Conservation (phyloP, 805 yeast species). For the Metschnikowia vanudenii region DNA sequence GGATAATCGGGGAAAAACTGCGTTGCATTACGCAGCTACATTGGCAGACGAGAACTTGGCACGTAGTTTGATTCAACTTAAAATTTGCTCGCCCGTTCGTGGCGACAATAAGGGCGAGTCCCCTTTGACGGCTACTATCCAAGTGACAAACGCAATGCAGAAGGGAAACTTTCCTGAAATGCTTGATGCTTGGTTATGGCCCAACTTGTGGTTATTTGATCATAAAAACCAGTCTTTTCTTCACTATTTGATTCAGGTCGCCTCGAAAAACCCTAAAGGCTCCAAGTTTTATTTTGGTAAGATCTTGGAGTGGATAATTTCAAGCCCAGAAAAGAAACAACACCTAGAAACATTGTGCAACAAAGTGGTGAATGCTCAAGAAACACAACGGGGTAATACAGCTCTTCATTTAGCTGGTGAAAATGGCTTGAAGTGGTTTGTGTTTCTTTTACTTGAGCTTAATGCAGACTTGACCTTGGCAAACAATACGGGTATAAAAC, state of each 20-base stretch:
- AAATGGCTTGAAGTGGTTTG: slow-evolving; percentile 37
- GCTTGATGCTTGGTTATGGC: slow-evolving; percentile 65
- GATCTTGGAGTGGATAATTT: slow-evolving; percentile 34
- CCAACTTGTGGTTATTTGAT: slow-evolving; percentile 48
- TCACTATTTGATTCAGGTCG: slow-evolving; percentile 73
- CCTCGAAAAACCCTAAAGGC: slow-evolving; percentile 32
- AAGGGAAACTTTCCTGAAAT: slow-evolving; percentile 69
- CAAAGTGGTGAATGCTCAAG: slow-evolving; percentile 34
- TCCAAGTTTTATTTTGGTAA: slow-evolving; percentile 35
- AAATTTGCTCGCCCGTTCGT: slow-evolving; percentile 38
- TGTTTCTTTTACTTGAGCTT: slow-evolving; percentile 33
- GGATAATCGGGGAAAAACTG: slow-evolving; percentile 41
- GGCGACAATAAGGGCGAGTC: slow-evolving; percentile 41
- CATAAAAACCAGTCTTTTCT: slow-evolving; percentile 73
- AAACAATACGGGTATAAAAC: slow-evolving; percentile 83
- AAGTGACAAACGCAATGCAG: slow-evolving; percentile 81
- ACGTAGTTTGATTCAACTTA: slow-evolving; percentile 32
- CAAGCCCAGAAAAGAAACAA: slow-evolving; percentile 21
- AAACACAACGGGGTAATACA: slow-evolving; percentile 37
- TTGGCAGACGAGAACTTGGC: slow-evolving; percentile 39
- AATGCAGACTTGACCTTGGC: slow-evolving; percentile 59
- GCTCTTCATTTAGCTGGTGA: slow-evolving; percentile 43
- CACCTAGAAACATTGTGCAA: slow-evolving; percentile 16
- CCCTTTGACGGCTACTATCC: slow-evolving; percentile 61
- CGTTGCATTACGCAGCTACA: slow-evolving; percentile 44